These are phyloP conservation scores for Pythium oligandrum DNA, from an alignment of 352 stramenopile species.

Conservation along the genomic window DNA sequence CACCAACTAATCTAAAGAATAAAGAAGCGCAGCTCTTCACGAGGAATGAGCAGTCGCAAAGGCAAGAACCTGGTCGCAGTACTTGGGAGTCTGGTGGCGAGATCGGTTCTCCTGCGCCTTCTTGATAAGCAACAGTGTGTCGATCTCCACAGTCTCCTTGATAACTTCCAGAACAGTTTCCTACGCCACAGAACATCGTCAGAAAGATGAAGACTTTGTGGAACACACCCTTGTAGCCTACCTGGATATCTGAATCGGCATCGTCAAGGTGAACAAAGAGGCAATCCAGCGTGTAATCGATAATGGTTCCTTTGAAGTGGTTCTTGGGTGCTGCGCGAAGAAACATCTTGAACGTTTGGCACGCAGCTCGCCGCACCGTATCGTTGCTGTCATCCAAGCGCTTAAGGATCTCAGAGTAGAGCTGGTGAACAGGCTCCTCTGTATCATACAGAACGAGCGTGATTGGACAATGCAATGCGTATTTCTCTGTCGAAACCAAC, in stretches of 20 bases:
- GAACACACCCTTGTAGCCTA: slow-evolving; percentile 7
- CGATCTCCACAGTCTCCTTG: slow-evolving; percentile 55
- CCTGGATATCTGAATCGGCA: slow-evolving; percentile 81
- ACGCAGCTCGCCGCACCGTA: slow-evolving; percentile 82
- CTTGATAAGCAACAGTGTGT: slow-evolving; percentile 50
- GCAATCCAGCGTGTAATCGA: slow-evolving; percentile 88
- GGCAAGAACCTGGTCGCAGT: slow-evolving; percentile 63
- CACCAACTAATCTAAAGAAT: no score
- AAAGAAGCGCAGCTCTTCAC: neutral
- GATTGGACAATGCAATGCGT: no score
- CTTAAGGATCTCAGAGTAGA: slow-evolving; percentile 92
- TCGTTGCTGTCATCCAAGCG: slow-evolving; percentile 91
- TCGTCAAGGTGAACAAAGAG: slow-evolving; percentile 91
- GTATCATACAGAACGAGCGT: neutral
- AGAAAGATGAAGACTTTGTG: slow-evolving; percentile 1
- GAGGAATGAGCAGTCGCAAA: slow-evolving; percentile 28
- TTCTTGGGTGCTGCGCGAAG: slow-evolving; percentile 76
- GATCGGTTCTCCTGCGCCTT: slow-evolving; percentile 73
- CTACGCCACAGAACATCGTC: slow-evolving; percentile 16
- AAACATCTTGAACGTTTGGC: slow-evolving; percentile 85
- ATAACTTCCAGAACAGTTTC: slow-evolving; percentile 67
- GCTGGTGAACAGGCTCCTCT: slow-evolving; percentile 88
- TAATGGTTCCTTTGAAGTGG: slow-evolving; percentile 86
- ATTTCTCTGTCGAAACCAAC: no score
- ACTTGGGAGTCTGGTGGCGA: slow-evolving; percentile 64